Base-by-base conservation (phyloP, 2,329 filamentous ascomycete genomes). In the Aspergillus ruber region DNA sequence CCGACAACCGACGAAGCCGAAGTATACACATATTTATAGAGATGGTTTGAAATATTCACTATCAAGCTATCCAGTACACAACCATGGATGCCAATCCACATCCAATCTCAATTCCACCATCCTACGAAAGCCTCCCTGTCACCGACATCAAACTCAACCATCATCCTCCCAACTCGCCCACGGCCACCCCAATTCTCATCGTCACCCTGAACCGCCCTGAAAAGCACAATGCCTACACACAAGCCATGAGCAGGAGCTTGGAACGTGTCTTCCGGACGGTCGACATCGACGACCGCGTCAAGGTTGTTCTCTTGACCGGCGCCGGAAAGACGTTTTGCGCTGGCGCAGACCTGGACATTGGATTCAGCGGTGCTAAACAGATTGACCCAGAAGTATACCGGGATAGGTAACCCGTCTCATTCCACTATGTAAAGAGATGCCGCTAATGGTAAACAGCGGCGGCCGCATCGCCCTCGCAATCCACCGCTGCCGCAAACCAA, bases 141-240 rank as follows among this genome's bases (percentile, higher is more conserved):
- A 50, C 53, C 15, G 56, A 67, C 47, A 60, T 68, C 57, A 60
- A 57, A 43, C 51, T 67, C 45, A 59, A 58, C 13, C 64, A 69
- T 43, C 57, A 66, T 21, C 66, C 65, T 6, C 54, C 53, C 5
- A 59, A 53, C 29, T 79, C 83, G 0, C 64, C 74, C 9, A 68
- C 73, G 2, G 75, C 78, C 4, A 66, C 63, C 0, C 50, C 56
- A 0, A 67, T 79, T 20, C 65, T 73, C 42, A 56, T 78, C 32
- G 53, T 81, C 45, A 70, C 72, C n/a, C 62, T 80, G 52, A 74
- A 78, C 60, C 71, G 78, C 4, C 78, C 76, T 1, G 66, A 70
- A 45, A 80, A 81, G 61, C 69, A 77, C 33, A 82, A 82, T 64
- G 77, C 78, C 6, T 70, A 81, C 45, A 80, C 76, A 2, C 66